phyloP scores from a whole-genome alignment of 768 basidiomycete genomes.

The Pulveroboletus sp. region DNA sequence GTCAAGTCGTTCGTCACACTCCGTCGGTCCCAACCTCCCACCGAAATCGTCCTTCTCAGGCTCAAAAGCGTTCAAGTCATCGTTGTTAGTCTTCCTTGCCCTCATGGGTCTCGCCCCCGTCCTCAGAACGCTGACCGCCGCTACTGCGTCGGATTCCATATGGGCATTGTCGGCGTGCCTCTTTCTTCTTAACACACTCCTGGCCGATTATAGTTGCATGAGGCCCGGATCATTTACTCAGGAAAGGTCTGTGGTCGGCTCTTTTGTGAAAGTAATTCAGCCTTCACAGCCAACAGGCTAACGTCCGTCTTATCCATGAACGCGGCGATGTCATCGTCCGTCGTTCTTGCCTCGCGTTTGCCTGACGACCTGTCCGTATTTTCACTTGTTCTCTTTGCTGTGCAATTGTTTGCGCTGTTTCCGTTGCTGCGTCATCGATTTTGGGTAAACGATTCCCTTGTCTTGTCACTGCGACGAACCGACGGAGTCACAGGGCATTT shows the following conservation, averaged over 20 bases:
- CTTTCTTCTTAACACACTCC: conserved; percentile 73
- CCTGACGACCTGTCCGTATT: conserved; percentile 82
- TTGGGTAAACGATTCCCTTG: conserved; percentile 43
- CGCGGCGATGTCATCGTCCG: conserved; percentile 87
- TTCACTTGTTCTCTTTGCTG: conserved; percentile 78
- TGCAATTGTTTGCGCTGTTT: conserved; percentile 79
- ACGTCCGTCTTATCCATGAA: conserved; percentile 85
- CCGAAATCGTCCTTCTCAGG: conserved; percentile 37
- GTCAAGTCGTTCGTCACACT: conserved; percentile 24
- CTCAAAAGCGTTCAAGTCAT: conserved; percentile 71
- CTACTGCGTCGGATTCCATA: conserved; percentile 94
- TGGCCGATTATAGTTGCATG: conserved; percentile 74
- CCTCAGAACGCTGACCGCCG: conserved; percentile 84
- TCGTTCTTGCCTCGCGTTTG: conserved; percentile 89
- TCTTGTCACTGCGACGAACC: conserved; percentile 8
- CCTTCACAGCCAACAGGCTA: conserved; percentile 44
- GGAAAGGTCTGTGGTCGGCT: conserved; percentile 48
- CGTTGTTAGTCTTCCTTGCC: conserved; percentile 81
- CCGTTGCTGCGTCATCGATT: conserved; percentile 72
- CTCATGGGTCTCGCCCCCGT: conserved; percentile 90
- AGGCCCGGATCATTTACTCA: conserved; percentile 41
- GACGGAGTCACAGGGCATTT: conserved; percentile 39
- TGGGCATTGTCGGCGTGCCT: conserved; percentile 90
- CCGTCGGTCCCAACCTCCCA: background rate
- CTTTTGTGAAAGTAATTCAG: conserved; percentile 18